Percentiles rank a stretch among this genome's conserved stretches.
phyloP scores from a whole-genome alignment of 495 filamentous ascomycete species.

The Friedmanniomyces endolithicus region DNA sequence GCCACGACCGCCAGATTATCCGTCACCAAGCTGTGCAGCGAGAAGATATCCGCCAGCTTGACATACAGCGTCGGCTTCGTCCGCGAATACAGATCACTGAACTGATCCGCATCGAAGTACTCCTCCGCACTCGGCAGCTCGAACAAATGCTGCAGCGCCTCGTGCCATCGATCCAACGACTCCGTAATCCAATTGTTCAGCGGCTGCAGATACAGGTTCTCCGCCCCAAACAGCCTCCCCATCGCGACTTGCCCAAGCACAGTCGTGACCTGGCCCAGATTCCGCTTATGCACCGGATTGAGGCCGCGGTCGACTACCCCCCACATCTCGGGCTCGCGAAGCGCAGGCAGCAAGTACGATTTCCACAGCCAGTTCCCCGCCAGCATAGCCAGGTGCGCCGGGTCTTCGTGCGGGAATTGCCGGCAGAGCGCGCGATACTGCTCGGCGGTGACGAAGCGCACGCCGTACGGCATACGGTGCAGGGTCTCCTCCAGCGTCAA shows the following conservation, averaged over 20 bases:
- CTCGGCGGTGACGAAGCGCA: conserved; percentile 78
- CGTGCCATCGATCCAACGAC: conserved; percentile 64
- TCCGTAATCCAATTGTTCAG: conserved; percentile 82
- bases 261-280: conserved; percentile 81
- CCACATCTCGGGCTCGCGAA: conserved; percentile 75
- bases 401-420: conserved; percentile 68
- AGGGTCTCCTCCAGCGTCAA: conserved; percentile 65
- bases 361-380: conserved; percentile 87
- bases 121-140: conserved; percentile 75
- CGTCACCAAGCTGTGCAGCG: conserved; percentile 80
- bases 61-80: conserved; percentile 95
- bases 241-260: conserved; percentile 76
- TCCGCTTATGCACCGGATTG: conserved; percentile 83
- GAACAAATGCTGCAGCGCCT: conserved; percentile 50
- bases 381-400: conserved; percentile 64
- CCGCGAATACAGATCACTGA: conserved; percentile 91
- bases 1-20: conserved; percentile 65
- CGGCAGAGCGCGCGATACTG: conserved; percentile 64
- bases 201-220: conserved; percentile 91
- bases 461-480: conserved; percentile 82
- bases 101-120: conserved; percentile 96
- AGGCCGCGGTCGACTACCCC: conserved; percentile 80
- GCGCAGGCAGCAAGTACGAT: conserved; percentile 80
- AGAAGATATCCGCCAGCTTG: conserved; percentile 95
- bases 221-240: conserved; percentile 77